Evolutionary conservation across 768 basidiomycete genomes (phyloP), one percentile per base, ranked within the genome.

Genomic region (Mycena capillaripes): DNA sequence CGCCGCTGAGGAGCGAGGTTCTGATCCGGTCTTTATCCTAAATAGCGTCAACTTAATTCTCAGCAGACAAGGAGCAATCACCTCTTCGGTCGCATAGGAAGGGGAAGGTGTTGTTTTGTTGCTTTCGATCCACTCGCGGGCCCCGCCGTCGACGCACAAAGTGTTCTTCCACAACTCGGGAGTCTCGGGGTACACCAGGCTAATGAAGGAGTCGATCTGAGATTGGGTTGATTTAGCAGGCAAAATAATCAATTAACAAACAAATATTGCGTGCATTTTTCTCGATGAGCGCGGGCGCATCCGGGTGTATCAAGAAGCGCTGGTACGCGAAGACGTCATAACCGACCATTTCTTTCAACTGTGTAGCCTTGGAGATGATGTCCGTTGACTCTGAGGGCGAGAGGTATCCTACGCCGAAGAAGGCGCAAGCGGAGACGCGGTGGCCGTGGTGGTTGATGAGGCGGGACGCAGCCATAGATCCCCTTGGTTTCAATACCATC

Each of bases 131-230:
- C 83, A 85, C 29, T 78, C 78, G 60, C 78, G 79, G 7, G 83
- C 65, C 25, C 80, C 82, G 11, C 86, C 86, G 3, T 78, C 71
- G 1, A 83, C 84, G 4, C 80, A 80, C 29, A 87, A 62, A 52
- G 84, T 73, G 2, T 80, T 81, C 21, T 75, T 78, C 83, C 84
- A 84, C 55, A 82, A 66, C 66, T 79, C 80, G 0, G 83, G 81
- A 53, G 84, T 84, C 11, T 75, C 74, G 0, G 84, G 74, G 59
- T 82, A 81, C 5, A 84, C 0, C 9, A 83, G 27, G 48, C 75
- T 80, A 36, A 79, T 80, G 78, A 86, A 87, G 0, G 83, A 84
- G 36, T 87, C 86, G 29, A 82, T 76, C 83, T 86, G 12, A n/a
- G n/a, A n/a, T n/a, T n/a, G 46, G n/a, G 21, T 48, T 21, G 23